Base-by-base conservation (phyloP, 768 basidiomycete genomes). In the Bullera alba region DNA sequence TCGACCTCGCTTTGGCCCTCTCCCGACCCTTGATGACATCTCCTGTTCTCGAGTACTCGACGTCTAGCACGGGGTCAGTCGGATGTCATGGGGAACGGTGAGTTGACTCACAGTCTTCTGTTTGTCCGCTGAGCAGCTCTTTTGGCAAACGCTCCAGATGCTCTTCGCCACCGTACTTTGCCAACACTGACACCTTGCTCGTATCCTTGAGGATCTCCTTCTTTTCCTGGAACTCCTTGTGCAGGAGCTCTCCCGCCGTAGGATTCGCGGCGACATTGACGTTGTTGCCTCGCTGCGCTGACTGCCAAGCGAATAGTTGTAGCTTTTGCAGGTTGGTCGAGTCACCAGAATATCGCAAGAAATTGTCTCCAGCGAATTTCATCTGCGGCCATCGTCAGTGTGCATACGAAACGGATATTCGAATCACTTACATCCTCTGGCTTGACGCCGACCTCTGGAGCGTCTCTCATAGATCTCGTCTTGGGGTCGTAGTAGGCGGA, bases 401-500 rank as follows among this genome's bases (percentile, higher is more conserved):
- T 26, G 3, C 38, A 23, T 26, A 5, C 23, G 4, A 36, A n/a
- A 53, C n/a, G n/a, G n/a, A n/a, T n/a, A n/a, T n/a, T n/a, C n/a
- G n/a, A 30, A 48, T 4, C 30, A 50, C 85, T 44, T 68, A 92
- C 91, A 65, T 97, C 93, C 73, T 93, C 90, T n/a, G 87, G 75
- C 5, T 82, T 77, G 22, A 87, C 76, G 59, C 82, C 80, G 69
- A 80, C 81, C 14, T 83, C 53, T 0, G 93, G 95, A 35, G 93
- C 92, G 65, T 99, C 95, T 74, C 95, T 85, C 95, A 99, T 99
- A 5, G 93, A 96, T 66, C 95, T 84, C 12, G 95, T 97, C 77
- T 99, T 99, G 41, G 95, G 95, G 68, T 99, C 95, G 69, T 99
- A 99, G 76, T 97, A 96, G 7, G 95, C 95, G 63, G 87, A 90